Percentiles rank a stretch among this genome's conserved stretches.
These are phyloP conservation scores for Starmerella lactis-condensi DNA, from an alignment of 805 yeast genomes.

Conservation along the genomic window DNA sequence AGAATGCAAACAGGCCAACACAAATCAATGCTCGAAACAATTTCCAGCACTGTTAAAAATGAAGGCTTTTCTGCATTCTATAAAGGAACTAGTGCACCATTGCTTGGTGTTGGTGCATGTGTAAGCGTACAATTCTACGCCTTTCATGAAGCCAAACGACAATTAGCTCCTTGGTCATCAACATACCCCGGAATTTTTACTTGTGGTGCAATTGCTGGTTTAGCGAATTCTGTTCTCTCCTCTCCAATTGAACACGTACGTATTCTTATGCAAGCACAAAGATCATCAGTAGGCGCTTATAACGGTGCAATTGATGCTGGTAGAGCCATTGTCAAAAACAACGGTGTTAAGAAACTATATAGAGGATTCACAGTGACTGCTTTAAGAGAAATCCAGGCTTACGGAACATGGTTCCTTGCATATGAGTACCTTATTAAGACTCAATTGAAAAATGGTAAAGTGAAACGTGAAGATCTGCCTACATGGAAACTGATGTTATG, in stretches of 20 bases:
- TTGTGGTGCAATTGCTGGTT: constrained; percentile 49
- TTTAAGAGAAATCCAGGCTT: constrained; percentile 47
- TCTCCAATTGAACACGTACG: constrained; percentile 52
- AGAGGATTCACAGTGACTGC: constrained; percentile 40
- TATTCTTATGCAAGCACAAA: constrained; percentile 40
- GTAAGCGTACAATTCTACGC: constrained; percentile 55
- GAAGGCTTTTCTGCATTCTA: constrained; percentile 49
- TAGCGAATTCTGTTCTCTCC: constrained; percentile 44
- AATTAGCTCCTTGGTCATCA: constrained; percentile 21
- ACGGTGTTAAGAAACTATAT: constrained; percentile 35
- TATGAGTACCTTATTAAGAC: constrained; percentile 36
- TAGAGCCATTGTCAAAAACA: constrained; percentile 24
- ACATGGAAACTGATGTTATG: constrained; percentile 37
- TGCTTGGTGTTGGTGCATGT: constrained; percentile 50
- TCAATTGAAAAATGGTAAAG: constrained; percentile 11
- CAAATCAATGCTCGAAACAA: constrained; percentile 32
- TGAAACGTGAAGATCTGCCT: constrained; percentile 30
- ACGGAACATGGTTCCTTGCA: constrained; percentile 56
- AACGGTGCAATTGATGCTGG: constrained; percentile 31
- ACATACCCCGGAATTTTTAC: constrained; percentile 38
- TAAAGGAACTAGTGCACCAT: constrained; percentile 52
- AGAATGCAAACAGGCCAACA: constrained; percentile 53
- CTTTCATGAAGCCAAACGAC: constrained; percentile 50
- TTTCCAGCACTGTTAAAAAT: constrained; percentile 34
- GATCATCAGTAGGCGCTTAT: constrained; percentile 20